Evolutionary conservation across 768 basidiomycete genomes (phyloP).

Genomic region (Psilocybe sp.): DNA sequence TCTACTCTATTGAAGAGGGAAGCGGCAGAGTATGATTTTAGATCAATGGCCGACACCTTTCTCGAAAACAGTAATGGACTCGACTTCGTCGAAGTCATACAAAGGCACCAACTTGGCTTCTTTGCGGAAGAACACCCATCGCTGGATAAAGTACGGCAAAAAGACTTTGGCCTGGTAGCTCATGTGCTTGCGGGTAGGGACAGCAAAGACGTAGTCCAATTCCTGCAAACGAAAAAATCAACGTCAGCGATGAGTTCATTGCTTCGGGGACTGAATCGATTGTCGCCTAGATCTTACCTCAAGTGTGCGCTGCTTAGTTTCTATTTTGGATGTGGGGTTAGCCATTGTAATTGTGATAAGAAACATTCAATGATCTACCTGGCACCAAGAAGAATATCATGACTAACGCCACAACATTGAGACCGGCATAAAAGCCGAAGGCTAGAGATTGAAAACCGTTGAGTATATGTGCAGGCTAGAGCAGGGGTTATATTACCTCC

Average conservation of each 20-base stretch:
- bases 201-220: slow-evolving; percentile 44
- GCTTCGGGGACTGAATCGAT: neutral
- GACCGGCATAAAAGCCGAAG: slow-evolving; percentile 51
- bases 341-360: neutral
- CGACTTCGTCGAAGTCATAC: slow-evolving; percentile 48
- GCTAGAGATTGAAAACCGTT: slow-evolving; percentile 22
- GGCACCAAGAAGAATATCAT: slow-evolving; percentile 54
- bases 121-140: slow-evolving; percentile 36
- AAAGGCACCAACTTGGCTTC: slow-evolving; percentile 34
- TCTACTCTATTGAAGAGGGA: no score
- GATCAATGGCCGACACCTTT: slow-evolving; percentile 34
- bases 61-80: slow-evolving; percentile 40
- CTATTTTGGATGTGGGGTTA: slow-evolving; percentile 14
- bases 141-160: slow-evolving; percentile 44
- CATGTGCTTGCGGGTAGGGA: slow-evolving; percentile 40
- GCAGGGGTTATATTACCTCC: slow-evolving; percentile 32
- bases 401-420: slow-evolving; percentile 45
- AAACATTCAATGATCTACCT: slow-evolving; percentile 25
- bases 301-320: slow-evolving; percentile 49
- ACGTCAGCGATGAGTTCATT: neutral
- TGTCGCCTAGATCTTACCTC: slow-evolving; percentile 16
- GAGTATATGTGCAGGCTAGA: slow-evolving; percentile 38
- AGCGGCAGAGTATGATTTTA: neutral
- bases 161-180: slow-evolving; percentile 35
- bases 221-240: slow-evolving; percentile 14